Conservation (phyloP, 2,329 filamentous ascomycete genomes). For the Clarireedia sp. region DNA sequence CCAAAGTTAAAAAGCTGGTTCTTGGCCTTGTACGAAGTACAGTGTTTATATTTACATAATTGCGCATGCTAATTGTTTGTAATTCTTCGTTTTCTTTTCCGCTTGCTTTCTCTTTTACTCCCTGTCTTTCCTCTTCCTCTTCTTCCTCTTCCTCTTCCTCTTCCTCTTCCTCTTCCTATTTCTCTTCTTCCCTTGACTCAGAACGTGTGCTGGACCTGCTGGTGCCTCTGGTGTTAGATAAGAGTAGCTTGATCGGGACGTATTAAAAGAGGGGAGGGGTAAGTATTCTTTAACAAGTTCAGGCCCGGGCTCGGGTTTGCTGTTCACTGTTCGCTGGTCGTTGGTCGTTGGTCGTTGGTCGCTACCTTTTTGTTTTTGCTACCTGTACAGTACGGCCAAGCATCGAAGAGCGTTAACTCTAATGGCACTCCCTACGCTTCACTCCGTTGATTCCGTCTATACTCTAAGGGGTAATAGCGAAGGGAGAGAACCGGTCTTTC, state of each 20-base stretch:
- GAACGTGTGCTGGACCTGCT: slow-evolving; percentile 2
- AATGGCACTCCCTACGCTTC: neutral
- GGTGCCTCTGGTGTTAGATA: neutral
- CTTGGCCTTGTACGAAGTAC: neutral
- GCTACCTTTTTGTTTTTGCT: neutral
- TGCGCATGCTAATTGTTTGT: neutral
- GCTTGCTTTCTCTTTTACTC: neutral
- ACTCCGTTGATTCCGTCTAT: neutral
- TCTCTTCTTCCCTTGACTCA: neutral
- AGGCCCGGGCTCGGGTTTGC: neutral
- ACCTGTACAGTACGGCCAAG: neutral
- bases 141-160: neutral
- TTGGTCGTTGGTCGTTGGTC: neutral
- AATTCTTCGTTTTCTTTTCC: neutral
- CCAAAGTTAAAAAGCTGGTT: neutral
- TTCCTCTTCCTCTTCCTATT: neutral
- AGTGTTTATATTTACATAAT: neutral
- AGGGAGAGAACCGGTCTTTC: too few species aligned
- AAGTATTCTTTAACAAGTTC: neutral
- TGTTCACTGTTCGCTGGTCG: neutral
- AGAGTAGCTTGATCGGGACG: neutral
- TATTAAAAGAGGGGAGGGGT: too few species aligned
- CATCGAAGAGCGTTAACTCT: neutral
- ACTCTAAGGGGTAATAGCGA: neutral
- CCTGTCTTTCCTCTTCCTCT: neutral